Evolutionary conservation across 208 protist genomes (phyloP).

Genomic region (Willaertia magna): DNA sequence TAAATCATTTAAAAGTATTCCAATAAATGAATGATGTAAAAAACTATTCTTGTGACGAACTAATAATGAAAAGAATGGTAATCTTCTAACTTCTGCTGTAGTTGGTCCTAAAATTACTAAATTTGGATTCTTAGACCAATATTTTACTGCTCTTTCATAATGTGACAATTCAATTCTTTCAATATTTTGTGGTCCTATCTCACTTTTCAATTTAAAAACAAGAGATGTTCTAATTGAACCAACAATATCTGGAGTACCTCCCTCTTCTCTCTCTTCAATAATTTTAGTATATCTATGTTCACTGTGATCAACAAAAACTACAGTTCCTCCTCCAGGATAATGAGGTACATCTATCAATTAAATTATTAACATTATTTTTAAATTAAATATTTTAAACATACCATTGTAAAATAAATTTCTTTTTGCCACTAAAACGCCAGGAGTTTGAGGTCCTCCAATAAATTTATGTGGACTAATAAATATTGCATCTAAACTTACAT

Average conservation of each 20-base stretch:
- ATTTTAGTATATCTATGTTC: constrained; percentile 39
- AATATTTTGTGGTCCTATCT: constrained; percentile 17
- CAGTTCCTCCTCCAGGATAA: constrained; percentile 41
- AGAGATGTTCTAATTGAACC: constrained; percentile 42
- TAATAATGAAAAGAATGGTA: constrained; percentile 35
- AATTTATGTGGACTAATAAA: constrained; percentile 58
- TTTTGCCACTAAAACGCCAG: constrained; percentile 25
- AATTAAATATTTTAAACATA: neutral
- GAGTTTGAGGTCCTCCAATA: constrained; percentile 42
- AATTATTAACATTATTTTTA: neutral
- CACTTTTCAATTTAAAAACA: constrained; percentile 38
- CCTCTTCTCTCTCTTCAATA: constrained; percentile 48
- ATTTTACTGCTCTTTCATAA: neutral
- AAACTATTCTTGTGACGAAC: constrained; percentile 16
- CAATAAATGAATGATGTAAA: constrained; percentile 60
- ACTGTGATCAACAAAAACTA: constrained; percentile 37
- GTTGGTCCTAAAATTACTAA: constrained; percentile 1
- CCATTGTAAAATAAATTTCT: neutral
- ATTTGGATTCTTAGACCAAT: neutral
- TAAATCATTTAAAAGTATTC: constrained; percentile 55
- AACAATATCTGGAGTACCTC: constrained; percentile 53
- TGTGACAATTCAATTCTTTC: constrained; percentile 2
- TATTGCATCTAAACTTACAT: constrained; percentile 37
- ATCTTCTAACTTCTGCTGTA: neutral
- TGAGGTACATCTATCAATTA: neutral